Conservation (phyloP, 2,329 filamentous ascomycete genomes). For the Penicillium sumatraense region DNA sequence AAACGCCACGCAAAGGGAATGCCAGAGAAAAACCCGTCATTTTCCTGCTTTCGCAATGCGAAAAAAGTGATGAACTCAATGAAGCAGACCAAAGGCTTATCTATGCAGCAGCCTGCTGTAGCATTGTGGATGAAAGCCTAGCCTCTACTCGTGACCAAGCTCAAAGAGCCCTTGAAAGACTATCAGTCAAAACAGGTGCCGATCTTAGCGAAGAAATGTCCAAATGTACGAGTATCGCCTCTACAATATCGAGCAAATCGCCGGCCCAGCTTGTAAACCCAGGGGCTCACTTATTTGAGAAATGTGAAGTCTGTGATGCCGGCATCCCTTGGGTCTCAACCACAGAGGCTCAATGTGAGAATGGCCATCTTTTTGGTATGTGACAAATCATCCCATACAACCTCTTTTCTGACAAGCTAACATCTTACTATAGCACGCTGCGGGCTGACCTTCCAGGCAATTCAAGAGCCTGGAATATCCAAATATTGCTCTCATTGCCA, state of each 20-base stretch:
- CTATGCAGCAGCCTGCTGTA: conserved; percentile 43
- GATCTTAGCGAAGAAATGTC: conserved; percentile 39
- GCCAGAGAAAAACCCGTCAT: conserved; percentile 30
- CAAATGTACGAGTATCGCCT: conserved; percentile 24
- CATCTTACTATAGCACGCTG: conserved; percentile 50
- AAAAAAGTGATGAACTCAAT: conserved; percentile 19
- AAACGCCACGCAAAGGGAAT: conserved; percentile 16
- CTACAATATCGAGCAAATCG: conserved; percentile 29
- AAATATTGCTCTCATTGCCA: conserved; percentile 60
- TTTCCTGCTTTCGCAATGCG: conserved; percentile 32
- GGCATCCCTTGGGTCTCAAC: conserved; percentile 54
- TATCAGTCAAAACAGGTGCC: conserved; percentile 31
- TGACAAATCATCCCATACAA: conserved; percentile 5
- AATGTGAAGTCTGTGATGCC: conserved; percentile 58
- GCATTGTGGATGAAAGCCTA: conserved; percentile 34
- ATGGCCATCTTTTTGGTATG: conserved; percentile 58
- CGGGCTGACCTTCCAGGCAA: conserved; percentile 58
- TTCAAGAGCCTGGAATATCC: conserved; percentile 58
- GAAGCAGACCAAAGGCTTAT: conserved; percentile 35
- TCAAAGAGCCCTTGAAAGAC: conserved; percentile 29
- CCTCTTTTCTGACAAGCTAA: neutral
- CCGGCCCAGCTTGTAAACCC: conserved; percentile 24
- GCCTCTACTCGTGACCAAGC: conserved; percentile 30
- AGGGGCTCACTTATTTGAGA: conserved; percentile 45
- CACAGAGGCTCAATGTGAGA: conserved; percentile 52